Evolutionary conservation across 2,329 filamentous ascomycete genomes (phyloP).

Genomic region (Coccinonectria pachysandricola): DNA sequence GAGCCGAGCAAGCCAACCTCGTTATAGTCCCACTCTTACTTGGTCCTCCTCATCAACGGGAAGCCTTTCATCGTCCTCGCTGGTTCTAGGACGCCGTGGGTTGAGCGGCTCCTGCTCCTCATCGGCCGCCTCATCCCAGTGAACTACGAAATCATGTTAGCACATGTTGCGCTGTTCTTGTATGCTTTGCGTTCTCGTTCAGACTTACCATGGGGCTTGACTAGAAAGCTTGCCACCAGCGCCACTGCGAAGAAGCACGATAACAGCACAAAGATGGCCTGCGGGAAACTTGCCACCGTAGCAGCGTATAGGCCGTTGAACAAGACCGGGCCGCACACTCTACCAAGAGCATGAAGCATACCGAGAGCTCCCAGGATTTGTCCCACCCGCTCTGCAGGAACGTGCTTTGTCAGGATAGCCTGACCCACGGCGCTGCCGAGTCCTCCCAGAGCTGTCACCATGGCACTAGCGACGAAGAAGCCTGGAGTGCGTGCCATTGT

Average conservation of each 20-base stretch:
- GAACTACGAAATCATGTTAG: conserved; percentile 22
- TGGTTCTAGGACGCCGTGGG: conserved; percentile 5
- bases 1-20: too few species aligned
- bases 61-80: conserved; percentile 6
- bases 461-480: conserved; percentile 61
- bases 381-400: conserved; percentile 71
- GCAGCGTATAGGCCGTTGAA: conserved; percentile 81
- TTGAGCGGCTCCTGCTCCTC: conserved; percentile 18
- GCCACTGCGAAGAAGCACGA: conserved; percentile 54
- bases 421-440: conserved; percentile 80
- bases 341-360: conserved; percentile 69
- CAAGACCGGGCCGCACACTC: conserved; percentile 67
- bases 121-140: conserved; percentile 20
- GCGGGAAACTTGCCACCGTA: conserved; percentile 68
- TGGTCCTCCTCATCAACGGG: conserved; percentile 19
- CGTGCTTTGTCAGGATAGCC: conserved; percentile 79
- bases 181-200: too few species aligned
- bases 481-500: conserved; percentile 49
- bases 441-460: conserved; percentile 68
- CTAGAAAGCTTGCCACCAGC: conserved; percentile 56
- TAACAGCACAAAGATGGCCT: conserved; percentile 74
- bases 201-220: conserved; percentile 63
- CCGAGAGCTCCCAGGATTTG: conserved; percentile 84
- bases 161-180: too few species aligned
- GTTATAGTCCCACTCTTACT: too few species aligned